These are phyloP conservation scores for Chlamydomonas sphaeroides DNA, from an alignment of 139 green algal genomes.

Conservation along the genomic window DNA sequence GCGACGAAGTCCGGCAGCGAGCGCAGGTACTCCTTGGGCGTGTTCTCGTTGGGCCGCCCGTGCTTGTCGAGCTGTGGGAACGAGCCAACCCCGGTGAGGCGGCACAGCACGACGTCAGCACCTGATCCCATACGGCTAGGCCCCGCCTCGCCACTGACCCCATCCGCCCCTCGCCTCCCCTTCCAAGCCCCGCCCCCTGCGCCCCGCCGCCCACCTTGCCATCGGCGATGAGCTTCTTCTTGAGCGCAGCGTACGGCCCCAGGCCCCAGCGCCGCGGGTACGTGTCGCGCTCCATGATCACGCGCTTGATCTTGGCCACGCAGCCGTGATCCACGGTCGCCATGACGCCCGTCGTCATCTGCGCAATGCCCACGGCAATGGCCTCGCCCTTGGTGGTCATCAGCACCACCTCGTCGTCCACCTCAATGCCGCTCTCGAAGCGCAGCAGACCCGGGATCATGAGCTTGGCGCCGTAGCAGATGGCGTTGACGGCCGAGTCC, in stretches of 20 bases:
- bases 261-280: conserved; percentile 95
- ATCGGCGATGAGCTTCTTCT: conserved; percentile 97
- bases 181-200: too few species aligned
- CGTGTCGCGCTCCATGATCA: conserved; percentile 99
- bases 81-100: background rate
- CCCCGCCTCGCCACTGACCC: background rate
- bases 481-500: conserved; percentile 97
- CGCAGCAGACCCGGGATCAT: conserved; percentile 97
- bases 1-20: conserved; percentile 71
- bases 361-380: conserved; percentile 92
- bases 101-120: too few species aligned
- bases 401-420: conserved; percentile 96
- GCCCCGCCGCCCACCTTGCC: conserved; percentile 67
- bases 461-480: conserved; percentile 99
- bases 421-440: conserved; percentile 89
- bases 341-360: conserved; percentile 98
- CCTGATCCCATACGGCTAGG: too few species aligned
- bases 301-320: conserved; percentile 97
- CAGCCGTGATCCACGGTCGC: conserved; percentile 94
- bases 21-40: conserved; percentile 91
- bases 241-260: conserved; percentile 92
- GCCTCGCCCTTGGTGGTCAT: conserved; percentile 99
- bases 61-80: conserved; percentile 90
- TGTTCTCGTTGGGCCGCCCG: conserved; percentile 94
- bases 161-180: background rate